Percentiles rank a stretch among this genome's conserved stretches.
These are phyloP conservation scores for Apiospora pterosperma DNA, from an alignment of 2,329 filamentous ascomycete genomes.

Conservation along the genomic window DNA sequence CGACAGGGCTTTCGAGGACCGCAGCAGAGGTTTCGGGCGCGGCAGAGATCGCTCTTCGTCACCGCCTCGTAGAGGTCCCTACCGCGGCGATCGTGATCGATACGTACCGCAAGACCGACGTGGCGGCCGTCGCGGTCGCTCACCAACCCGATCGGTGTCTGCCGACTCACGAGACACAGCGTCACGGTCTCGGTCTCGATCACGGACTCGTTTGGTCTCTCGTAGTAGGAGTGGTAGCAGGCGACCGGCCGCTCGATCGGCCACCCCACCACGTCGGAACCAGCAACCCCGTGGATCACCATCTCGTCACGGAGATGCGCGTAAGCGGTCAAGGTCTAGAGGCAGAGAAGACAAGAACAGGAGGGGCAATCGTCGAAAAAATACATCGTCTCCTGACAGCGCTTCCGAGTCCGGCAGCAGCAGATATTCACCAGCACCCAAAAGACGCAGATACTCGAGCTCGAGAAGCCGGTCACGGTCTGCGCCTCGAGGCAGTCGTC, in stretches of 20 bases:
- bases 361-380: slow-evolving; percentile 22
- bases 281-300: slow-evolving; percentile 21
- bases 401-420: slow-evolving; percentile 1
- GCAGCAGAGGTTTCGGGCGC: slow-evolving; percentile 42
- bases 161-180: slow-evolving; percentile 31
- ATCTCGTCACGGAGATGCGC: slow-evolving; percentile 19
- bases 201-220: slow-evolving; percentile 16
- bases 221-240: slow-evolving; percentile 20
- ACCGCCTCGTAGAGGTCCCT: slow-evolving; percentile 41
- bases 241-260: slow-evolving; percentile 15
- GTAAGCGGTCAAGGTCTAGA: slow-evolving; percentile 27
- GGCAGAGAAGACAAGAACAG: slow-evolving; percentile 20
- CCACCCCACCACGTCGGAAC: slow-evolving; percentile 21
- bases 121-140: slow-evolving; percentile 39
- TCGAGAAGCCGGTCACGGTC: slow-evolving; percentile 44
- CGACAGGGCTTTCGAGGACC: slow-evolving; percentile 45
- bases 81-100: slow-evolving; percentile 42
- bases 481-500: slow-evolving; percentile 34
- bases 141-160: slow-evolving; percentile 35
- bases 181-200: slow-evolving; percentile 23
- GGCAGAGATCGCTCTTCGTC: slow-evolving; percentile 45
- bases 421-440: slow-evolving; percentile 26
- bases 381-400: slow-evolving; percentile 24
- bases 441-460: slow-evolving; percentile 47
- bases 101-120: slow-evolving; percentile 51